Conservation (phyloP, 1,139 yeast species). For the Yamadazyma blattariae region DNA sequence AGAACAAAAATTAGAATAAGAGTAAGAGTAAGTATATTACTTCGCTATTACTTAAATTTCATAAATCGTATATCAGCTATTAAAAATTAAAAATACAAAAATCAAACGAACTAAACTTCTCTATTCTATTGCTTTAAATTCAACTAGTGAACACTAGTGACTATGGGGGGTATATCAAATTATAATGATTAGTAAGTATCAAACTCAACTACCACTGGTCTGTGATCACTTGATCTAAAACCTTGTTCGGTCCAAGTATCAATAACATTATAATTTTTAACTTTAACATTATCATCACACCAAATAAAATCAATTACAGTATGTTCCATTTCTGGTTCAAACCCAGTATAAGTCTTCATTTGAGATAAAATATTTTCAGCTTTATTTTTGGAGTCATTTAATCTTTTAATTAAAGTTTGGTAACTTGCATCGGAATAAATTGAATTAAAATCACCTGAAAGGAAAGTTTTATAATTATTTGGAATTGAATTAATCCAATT, state of each 20-base stretch:
- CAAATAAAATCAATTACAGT: constrained; percentile 28
- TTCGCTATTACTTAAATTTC: no score
- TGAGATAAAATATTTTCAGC: constrained; percentile 17
- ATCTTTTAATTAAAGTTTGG: constrained; percentile 23
- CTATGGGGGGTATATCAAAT: no score
- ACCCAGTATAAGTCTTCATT: constrained; percentile 39
- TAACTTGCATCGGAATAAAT: constrained; percentile 10
- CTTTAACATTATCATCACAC: constrained; percentile 18
- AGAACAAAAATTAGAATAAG: no score
- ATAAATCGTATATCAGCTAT: no score
- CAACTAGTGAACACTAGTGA: no score
- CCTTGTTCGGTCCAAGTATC: constrained; percentile 24
- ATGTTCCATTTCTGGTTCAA: constrained; percentile 20
- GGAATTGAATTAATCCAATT: constrained; percentile 26
- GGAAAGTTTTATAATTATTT: constrained; percentile 30
- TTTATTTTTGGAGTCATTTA: constrained; percentile 17
- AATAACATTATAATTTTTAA: constrained; percentile 33
- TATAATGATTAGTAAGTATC: background rate
- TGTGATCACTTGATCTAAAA: constrained; percentile 38
- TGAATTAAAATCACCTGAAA: constrained; percentile 19
- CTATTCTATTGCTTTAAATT: no score
- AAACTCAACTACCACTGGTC: constrained; percentile 36
- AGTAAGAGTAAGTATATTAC: no score
- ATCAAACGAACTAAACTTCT: no score
- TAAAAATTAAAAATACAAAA: no score